A percentile compares a stretch with the other conserved stretches of the same genome.
These are phyloP conservation scores for Malus fusca DNA, from an alignment of 306 rosid genomes.

Conservation along the genomic window DNA sequence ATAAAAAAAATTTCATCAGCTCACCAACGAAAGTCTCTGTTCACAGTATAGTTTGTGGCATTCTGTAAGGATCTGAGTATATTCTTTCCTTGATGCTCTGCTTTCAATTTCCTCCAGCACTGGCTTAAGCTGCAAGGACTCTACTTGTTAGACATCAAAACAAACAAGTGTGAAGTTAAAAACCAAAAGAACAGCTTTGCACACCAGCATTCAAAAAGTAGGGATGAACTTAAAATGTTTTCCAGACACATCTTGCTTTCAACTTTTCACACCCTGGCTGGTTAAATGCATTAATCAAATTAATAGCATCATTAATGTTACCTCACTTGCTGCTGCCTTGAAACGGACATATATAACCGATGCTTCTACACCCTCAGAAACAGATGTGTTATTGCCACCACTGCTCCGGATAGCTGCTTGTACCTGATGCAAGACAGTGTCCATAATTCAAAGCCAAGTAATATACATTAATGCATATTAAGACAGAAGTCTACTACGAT, in stretches of 20 bases:
- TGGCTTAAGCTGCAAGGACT: conserved; percentile 76
- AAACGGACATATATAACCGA: conserved; percentile 94
- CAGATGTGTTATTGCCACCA: conserved; percentile 56
- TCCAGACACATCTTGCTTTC: background rate
- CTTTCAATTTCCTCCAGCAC: conserved; percentile 88
- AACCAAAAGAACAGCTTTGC: background rate
- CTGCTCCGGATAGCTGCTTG: conserved; percentile 80
- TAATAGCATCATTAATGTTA: conserved; percentile 19
- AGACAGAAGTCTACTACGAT: background rate
- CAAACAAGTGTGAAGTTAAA: background rate
- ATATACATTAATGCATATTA: background rate
- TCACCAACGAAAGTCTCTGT: conserved; percentile 92
- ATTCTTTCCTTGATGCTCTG: conserved; percentile 92
- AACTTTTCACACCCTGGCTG: conserved; percentile 3
- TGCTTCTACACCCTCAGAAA: conserved; percentile 98
- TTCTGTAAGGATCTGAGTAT: conserved; percentile 78
- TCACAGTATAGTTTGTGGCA: conserved; percentile 94
- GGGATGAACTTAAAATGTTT: conserved; percentile 7
- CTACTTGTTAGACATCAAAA: conserved; percentile 18
- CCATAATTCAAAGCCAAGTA: background rate
- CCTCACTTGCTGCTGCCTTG: conserved; percentile 99
- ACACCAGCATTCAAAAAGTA: background rate
- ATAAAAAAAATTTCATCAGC: conserved; percentile 13
- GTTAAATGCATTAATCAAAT: conserved; percentile 1
- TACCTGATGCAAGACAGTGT: conserved; percentile 52